Evolutionary conservation across 352 stramenopile species (phyloP).

Genomic region (Globisporangium nagaii): DNA sequence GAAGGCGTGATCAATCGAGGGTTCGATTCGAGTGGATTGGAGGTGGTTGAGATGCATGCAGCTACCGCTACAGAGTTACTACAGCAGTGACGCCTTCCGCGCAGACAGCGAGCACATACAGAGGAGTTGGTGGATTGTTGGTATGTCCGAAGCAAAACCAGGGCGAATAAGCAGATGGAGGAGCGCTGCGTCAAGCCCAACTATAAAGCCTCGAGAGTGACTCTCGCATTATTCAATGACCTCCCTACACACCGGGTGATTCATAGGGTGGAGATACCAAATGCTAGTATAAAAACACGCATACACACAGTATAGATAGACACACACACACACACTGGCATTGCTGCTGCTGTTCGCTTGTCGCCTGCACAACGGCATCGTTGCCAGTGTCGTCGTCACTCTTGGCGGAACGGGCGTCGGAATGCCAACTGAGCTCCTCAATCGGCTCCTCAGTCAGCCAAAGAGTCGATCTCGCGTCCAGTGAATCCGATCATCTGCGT

Average conservation of each 20-base stretch:
- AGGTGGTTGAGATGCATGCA: too few relatives aligned
- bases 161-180: conserved; percentile 67
- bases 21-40: too few relatives aligned
- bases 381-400: background rate
- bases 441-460: too few relatives aligned
- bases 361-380: background rate
- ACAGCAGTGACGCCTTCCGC: too few relatives aligned
- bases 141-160: conserved; percentile 69
- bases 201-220: conserved; percentile 57
- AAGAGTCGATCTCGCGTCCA: too few relatives aligned
- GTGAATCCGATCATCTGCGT: background rate
- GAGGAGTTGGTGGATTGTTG: too few relatives aligned
- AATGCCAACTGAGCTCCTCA: background rate
- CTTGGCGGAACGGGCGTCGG: background rate
- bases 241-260: conserved; percentile 59
- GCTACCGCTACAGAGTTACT: too few relatives aligned
- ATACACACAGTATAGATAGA: background rate
- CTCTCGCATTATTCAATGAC: conserved; percentile 85
- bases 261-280: conserved; percentile 86
- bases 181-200: conserved; percentile 61
- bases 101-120: too few relatives aligned
- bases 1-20: too few relatives aligned
- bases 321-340: background rate
- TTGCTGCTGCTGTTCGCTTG: background rate
- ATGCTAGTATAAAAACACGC: conserved; percentile 28